Evolutionary conservation across 345 rosid genomes (phyloP).

Genomic region (Camelina hispida): DNA sequence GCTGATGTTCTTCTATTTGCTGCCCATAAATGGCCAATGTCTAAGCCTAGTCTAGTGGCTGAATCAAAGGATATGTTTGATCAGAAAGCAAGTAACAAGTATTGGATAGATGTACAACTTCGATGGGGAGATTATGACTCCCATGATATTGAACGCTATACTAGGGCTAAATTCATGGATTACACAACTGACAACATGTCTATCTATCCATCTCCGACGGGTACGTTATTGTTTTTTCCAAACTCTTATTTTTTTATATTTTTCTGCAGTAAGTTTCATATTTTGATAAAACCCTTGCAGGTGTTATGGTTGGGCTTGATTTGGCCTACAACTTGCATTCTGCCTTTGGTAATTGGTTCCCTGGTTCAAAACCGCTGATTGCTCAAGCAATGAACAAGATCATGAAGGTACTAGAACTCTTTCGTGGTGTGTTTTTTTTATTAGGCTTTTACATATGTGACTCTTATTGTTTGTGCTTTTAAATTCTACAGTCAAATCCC

Average conservation of each 20-base stretch:
- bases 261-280: neutral
- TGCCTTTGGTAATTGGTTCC: constrained; percentile 99
- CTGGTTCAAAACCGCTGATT: constrained; percentile 95
- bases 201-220: constrained; percentile 99
- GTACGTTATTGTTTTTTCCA: constrained; percentile 39
- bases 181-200: constrained; percentile 99
- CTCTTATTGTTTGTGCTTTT: constrained; percentile 1
- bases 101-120: constrained; percentile 99
- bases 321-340: constrained; percentile 98
- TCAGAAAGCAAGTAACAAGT: constrained; percentile 98
- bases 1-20: constrained; percentile 98
- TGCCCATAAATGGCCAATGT: constrained; percentile 99
- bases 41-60: constrained; percentile 99
- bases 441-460: neutral
- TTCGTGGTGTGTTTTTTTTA: neutral
- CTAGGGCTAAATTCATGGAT: constrained; percentile 99
- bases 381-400: constrained; percentile 99
- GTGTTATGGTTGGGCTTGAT: constrained; percentile 99
- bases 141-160: constrained; percentile 98
- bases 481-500: constrained; percentile 82
- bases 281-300: constrained; percentile 44
- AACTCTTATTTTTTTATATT: constrained; percentile 2
- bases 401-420: constrained; percentile 73
- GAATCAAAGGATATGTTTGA: constrained; percentile 99
- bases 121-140: constrained; percentile 99